phyloP scores from a whole-genome alignment of 1,284 basidiomycete species.

The Entoloma clypeatum region DNA sequence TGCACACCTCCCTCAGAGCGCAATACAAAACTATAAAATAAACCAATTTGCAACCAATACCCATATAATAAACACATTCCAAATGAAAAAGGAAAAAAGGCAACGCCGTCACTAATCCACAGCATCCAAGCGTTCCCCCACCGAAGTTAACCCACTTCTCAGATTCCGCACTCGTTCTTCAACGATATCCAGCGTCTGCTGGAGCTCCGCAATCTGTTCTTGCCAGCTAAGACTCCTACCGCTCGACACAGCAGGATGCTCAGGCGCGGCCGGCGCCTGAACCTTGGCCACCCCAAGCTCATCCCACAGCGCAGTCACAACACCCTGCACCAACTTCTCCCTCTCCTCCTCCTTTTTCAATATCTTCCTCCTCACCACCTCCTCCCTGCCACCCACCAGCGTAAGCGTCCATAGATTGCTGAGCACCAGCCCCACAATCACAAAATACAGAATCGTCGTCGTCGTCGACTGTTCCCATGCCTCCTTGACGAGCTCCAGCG shows the following conservation, averaged over 20 bases:
- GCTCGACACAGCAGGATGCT: conserved; percentile 1
- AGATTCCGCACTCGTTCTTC: conserved; percentile 51
- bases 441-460: conserved; percentile 66
- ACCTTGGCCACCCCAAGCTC: conserved; percentile 52
- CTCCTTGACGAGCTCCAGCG: conserved; percentile 70
- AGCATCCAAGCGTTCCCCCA: conserved; percentile 16
- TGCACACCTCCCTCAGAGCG: no score
- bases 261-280: conserved; percentile 8
- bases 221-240: no score
- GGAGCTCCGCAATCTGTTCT: conserved; percentile 49
- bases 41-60: no score
- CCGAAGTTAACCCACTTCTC: conserved; percentile 31
- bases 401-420: conserved; percentile 75
- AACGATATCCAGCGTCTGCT: conserved; percentile 49
- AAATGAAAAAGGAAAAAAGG: conserved; percentile 3
- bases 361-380: conserved; percentile 52
- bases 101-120: conserved; percentile 14
- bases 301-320: conserved; percentile 66
- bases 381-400: conserved; percentile 52
- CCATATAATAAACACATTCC: no score
- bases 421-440: conserved; percentile 69
- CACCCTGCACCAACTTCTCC: conserved; percentile 69
- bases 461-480: conserved; percentile 69
- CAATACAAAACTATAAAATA: no score
- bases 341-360: conserved; percentile 56